Evolutionary conservation across 139 green algal species (phyloP), one percentile per base, ranked within the genome.

Genomic region (Nannochloris sp.): DNA sequence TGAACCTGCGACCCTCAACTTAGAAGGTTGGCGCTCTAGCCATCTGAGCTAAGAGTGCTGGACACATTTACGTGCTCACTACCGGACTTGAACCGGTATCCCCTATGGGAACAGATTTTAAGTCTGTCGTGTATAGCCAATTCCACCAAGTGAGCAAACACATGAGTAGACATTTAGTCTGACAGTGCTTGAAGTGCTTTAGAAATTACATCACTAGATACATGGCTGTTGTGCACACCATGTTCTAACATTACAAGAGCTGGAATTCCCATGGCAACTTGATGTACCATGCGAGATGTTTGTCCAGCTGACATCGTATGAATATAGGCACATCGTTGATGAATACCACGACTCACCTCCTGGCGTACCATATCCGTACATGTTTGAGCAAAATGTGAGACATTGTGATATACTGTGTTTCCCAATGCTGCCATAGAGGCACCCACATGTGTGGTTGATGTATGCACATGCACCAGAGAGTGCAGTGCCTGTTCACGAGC

Each of bases 81-180:
- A 72, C 64, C 64, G 64, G 64, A 77, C 57, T 77, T 62, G 63
- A 77, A 77, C 70, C 70, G 70, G 71, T 77, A 77, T 26, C 63
- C 28, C 17, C 46, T 59, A 31, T 14, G 53, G 63, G 70, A 72
- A 64, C 70, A 77, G 70, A 72, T 77, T 77, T 77, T 77, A 62
- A 77, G 64, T 72, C 70, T 77, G 65, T 59, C 70, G 70, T 77
- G 70, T 77, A 59, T 77, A 72, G 31, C 70, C 64, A 67, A 64
- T 72, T 77, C 64, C 70, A 77, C 70, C 70, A 72, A 77, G 65
- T 58, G 65, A 77, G 70, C 59, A 25, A 36, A 33, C 16, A 68
- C 23, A 44, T 55, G 3, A 28, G 20, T 69, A 28, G 31, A 37
- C 31, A 11, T 20, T 6, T 51, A 51, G 45, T 51, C 45, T 51